Evolutionary conservation across 768 basidiomycete genomes (phyloP), one percentile per base, ranked within the genome.

Genomic region (Rhizopogon sp.): DNA sequence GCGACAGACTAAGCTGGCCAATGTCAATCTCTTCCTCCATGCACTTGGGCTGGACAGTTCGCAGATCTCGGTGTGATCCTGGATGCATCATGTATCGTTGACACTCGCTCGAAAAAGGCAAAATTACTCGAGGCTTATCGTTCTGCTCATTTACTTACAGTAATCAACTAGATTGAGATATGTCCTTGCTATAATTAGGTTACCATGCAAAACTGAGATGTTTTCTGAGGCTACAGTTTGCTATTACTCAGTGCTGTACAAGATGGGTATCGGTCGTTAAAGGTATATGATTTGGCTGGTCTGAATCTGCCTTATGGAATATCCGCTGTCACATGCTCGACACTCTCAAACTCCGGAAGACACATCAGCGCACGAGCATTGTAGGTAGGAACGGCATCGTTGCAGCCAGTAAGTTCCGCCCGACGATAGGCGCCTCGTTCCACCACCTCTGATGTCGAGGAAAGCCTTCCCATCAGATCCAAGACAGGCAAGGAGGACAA

Each of bases 11-110:
- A 93, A 90, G 73, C 75, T 97, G 60, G 84, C 85, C 52, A 98
- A 98, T 71, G 93, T 98, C 63, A 94, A 99, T 74, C 76, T 96
- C 57, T 91, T 93, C 69, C 73, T 93, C 67, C 86, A 90, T 66
- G 90, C 90, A 42, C 75, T 93, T 53, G 87, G 88, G 49, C 68
- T 85, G 62, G 83, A 83, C 63, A 80, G 79, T 60, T 88, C 87
- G 65, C 87, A 88, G 72, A 88, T 90, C 62, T 75, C 81, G 70
- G 62, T 77, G 60, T 77, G 65, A 60, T 16, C 22, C 35, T 47
- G 13, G 47, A 33, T 25, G 20, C 17, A 47, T 47, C 47, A 37
- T 37, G 47, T 37, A 49, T 49, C 47, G 37, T 35, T 49, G 33
- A 33, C 33, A 49, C 37, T 16, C 20, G 8, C 29, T 37, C 16